phyloP scores from a whole-genome alignment of 2,329 filamentous ascomycete species.

The Acephala macrosclerotiorum region DNA sequence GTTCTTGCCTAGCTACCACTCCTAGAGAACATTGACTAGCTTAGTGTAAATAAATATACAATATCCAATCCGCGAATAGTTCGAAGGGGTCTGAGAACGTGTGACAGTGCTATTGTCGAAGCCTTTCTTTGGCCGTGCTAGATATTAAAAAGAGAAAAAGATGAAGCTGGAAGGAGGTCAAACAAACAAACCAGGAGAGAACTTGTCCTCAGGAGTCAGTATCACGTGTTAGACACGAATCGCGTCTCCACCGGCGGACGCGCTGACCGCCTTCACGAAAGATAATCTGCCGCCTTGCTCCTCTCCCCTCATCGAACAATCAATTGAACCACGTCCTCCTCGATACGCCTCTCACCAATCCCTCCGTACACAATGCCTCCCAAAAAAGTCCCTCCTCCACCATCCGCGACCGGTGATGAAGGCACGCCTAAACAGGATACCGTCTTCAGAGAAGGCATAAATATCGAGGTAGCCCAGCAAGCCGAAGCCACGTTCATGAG shows the following conservation, averaged over 20 bases:
- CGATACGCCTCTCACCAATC: not conserved
- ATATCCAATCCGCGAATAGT: not conserved
- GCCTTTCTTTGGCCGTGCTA: not conserved
- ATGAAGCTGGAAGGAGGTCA: not conserved
- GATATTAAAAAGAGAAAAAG: not conserved
- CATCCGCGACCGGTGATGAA: slow-evolving; percentile 54
- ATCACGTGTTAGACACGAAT: slow-evolving; percentile 7
- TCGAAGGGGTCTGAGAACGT: not conserved
- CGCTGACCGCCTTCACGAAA: slow-evolving; percentile 9
- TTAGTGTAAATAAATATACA: slow-evolving; percentile 3
- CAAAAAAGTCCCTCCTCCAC: slow-evolving; percentile 61
- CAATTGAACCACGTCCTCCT: not conserved
- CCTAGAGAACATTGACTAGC: slow-evolving; percentile 3
- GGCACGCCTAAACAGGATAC: slow-evolving; percentile 41
- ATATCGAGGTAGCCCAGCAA: slow-evolving; percentile 59
- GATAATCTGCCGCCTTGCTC: slow-evolving; percentile 3
- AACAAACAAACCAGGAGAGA: not conserved
- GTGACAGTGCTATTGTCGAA: not conserved
- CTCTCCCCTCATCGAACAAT: not conserved
- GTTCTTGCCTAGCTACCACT: not conserved
- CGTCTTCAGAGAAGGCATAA: slow-evolving; percentile 39
- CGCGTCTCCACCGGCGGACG: not conserved
- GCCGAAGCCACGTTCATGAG: not conserved
- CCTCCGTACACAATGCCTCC: slow-evolving; percentile 56
- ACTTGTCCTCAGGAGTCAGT: not conserved